Evolutionary conservation across 1,139 yeast genomes (phyloP).

Genomic region (Diutina siamensis): DNA sequence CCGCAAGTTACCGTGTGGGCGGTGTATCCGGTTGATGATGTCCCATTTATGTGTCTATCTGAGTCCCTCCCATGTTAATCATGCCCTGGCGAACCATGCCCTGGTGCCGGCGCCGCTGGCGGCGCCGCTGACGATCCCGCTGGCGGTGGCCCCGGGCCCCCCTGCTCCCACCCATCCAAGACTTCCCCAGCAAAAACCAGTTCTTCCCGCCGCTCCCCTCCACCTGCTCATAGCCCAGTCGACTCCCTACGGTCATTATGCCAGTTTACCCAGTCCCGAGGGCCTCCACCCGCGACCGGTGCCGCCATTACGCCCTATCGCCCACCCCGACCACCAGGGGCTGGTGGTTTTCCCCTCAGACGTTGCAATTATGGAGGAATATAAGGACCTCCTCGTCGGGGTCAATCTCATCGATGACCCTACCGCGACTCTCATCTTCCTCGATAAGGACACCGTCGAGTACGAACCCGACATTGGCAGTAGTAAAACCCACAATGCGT

Average conservation of each 20-base stretch:
- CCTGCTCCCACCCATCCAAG: neutral
- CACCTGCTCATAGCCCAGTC: too few relatives aligned
- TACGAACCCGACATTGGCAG: neutral
- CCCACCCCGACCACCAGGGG: too few relatives aligned
- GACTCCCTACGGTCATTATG: too few relatives aligned
- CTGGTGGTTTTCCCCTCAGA: neutral
- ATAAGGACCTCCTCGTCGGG: neutral
- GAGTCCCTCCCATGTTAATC: neutral
- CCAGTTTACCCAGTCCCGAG: too few relatives aligned
- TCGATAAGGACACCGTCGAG: neutral
- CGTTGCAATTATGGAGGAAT: neutral
- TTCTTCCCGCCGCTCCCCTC: too few relatives aligned
- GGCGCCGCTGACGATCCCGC: neutral
- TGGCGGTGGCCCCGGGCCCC: too few relatives aligned
- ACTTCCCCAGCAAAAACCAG: too few relatives aligned
- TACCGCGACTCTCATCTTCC: neutral
- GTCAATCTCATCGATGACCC: neutral
- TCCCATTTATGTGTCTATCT: slow-evolving; percentile 3
- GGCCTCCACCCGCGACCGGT: too few relatives aligned
- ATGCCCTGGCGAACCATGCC: neutral
- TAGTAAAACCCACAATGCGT: too few relatives aligned
- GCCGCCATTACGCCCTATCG: too few relatives aligned
- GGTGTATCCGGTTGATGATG: slow-evolving; percentile 2
- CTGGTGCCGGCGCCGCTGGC: neutral
- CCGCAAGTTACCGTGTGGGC: slow-evolving; percentile 3